Evolutionary conservation across 2,329 filamentous ascomycete species (phyloP).

Genomic region (Aspergillus sp.): DNA sequence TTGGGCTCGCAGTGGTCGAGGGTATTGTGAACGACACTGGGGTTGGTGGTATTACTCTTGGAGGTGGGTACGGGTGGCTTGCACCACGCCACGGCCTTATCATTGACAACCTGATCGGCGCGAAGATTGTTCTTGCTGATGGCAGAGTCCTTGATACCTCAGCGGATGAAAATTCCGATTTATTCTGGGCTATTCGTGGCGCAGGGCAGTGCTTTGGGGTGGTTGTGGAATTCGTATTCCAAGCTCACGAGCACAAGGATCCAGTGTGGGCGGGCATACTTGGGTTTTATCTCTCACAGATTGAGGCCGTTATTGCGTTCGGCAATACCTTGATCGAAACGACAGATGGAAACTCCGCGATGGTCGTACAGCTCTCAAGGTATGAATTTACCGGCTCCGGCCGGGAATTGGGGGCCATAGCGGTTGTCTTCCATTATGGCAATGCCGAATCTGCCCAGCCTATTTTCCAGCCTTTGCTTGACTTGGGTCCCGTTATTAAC

Average conservation of each 20-base stretch:
- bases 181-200: slow-evolving; percentile 49
- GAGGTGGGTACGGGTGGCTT: slow-evolving; percentile 59
- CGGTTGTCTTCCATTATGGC: slow-evolving; percentile 15
- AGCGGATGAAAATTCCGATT: slow-evolving; percentile 43
- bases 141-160: slow-evolving; percentile 38
- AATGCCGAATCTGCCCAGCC: not conserved
- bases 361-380: slow-evolving; percentile 9
- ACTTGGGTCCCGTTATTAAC: slow-evolving; percentile 1
- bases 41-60: slow-evolving; percentile 58
- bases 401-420: slow-evolving; percentile 1
- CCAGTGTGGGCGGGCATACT: slow-evolving; percentile 36
- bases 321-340: slow-evolving; percentile 8
- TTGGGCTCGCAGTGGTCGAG: slow-evolving; percentile 58
- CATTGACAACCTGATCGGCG: slow-evolving; percentile 47
- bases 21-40: slow-evolving; percentile 62
- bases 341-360: slow-evolving; percentile 9
- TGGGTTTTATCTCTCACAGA: slow-evolving; percentile 20
- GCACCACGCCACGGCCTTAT: slow-evolving; percentile 54
- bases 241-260: slow-evolving; percentile 32
- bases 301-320: slow-evolving; percentile 23
- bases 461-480: slow-evolving; percentile 11
- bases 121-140: slow-evolving; percentile 39
- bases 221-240: slow-evolving; percentile 42
- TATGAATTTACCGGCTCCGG: not conserved
- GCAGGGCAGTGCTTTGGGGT: slow-evolving; percentile 46